These are phyloP conservation scores for Magnolia changhungtana DNA, from an alignment of 164 flowering plant genomes.

Conservation along the genomic window DNA sequence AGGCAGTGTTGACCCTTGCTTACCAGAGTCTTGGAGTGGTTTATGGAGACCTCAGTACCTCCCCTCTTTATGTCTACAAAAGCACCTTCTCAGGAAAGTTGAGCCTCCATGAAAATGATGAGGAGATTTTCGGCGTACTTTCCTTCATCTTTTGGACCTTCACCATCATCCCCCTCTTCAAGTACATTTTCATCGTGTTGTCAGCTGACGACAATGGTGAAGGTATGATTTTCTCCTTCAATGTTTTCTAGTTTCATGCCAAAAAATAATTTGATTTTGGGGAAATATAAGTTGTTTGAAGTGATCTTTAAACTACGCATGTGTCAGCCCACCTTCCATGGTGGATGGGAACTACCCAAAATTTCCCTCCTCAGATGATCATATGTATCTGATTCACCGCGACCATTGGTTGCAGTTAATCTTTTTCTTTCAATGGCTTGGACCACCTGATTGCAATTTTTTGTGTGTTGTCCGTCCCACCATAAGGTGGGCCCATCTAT, in stretches of 20 bases:
- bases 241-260: background rate
- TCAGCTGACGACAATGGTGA: constrained; percentile 82
- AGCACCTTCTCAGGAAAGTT: constrained; percentile 63
- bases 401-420: background rate
- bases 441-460: background rate
- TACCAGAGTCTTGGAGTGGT: constrained; percentile 83
- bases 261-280: background rate
- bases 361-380: background rate
- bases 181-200: constrained; percentile 61
- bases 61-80: constrained; percentile 79
- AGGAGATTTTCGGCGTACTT: constrained; percentile 63
- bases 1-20: constrained; percentile 50
- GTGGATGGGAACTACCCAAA: background rate
- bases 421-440: background rate
- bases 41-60: constrained; percentile 74
- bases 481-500: background rate
- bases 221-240: constrained; percentile 36
- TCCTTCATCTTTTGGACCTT: constrained; percentile 76
- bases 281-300: background rate
- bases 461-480: background rate
- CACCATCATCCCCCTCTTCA: constrained; percentile 60
- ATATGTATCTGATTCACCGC: background rate
- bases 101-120: constrained; percentile 58
- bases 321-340: background rate
- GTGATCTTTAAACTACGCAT: too few relatives aligned